Percentiles rank a stretch among this genome's conserved stretches.
phyloP scores from a whole-genome alignment of 1,284 basidiomycete genomes.

The Ustilago crameri region DNA sequence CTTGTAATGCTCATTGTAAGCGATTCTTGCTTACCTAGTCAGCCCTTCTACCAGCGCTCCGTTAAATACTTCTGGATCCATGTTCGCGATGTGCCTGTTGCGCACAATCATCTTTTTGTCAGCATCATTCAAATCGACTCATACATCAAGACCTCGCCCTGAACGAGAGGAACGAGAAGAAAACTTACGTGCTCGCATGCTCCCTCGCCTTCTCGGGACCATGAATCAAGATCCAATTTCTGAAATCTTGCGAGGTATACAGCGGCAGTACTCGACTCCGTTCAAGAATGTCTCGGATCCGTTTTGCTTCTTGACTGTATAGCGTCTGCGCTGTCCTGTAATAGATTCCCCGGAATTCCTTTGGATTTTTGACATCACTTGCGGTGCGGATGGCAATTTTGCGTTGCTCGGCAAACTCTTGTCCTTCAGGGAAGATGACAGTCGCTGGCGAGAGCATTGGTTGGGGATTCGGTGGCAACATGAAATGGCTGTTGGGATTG shows the following conservation, averaged over 20 bases:
- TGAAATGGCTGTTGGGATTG: not conserved
- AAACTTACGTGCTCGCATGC: not conserved
- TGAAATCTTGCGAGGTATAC: constrained; percentile 22
- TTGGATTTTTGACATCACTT: not conserved
- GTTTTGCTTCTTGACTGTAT: constrained; percentile 10
- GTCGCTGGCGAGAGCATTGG: not conserved
- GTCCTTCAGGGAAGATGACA: not conserved
- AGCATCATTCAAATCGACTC: not conserved
- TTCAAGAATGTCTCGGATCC: constrained; percentile 5
- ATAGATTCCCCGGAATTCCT: not conserved
- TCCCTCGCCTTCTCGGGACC: not conserved
- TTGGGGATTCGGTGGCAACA: too few relatives aligned
- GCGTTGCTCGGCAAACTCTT: not conserved
- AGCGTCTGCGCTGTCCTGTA: not conserved
- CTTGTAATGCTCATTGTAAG: not conserved
- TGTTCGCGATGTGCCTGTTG: too few relatives aligned
- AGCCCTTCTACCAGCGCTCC: too few relatives aligned
- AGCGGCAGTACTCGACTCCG: constrained; percentile 3
- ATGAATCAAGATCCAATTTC: constrained; percentile 1
- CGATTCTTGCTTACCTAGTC: too few relatives aligned
- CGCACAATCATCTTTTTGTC: too few relatives aligned
- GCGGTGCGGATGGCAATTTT: not conserved
- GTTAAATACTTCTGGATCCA: too few relatives aligned
- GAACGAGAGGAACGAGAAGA: too few relatives aligned
- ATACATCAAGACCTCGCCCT: too few relatives aligned